phyloP scores from a whole-genome alignment of 257 asterid genomes.

The Petrea volubilis region DNA sequence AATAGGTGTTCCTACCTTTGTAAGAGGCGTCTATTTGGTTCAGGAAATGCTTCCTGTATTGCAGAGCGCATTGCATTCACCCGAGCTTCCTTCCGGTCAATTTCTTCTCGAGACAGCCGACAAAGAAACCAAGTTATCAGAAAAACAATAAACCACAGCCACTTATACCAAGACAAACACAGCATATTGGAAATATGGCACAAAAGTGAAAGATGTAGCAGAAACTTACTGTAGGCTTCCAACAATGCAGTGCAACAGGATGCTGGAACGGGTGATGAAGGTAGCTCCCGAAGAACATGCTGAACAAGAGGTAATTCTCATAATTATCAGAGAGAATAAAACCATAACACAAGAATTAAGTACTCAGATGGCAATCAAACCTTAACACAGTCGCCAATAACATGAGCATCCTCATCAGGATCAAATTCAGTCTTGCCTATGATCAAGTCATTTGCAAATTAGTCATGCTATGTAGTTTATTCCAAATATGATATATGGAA shows the following conservation, averaged over 20 bases:
- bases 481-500: slow-evolving; percentile 4
- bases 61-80: slow-evolving; percentile 83
- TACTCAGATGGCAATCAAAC: slow-evolving; percentile 40
- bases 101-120: slow-evolving; percentile 50
- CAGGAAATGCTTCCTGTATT: slow-evolving; percentile 89
- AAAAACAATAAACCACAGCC: slow-evolving; percentile 6
- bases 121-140: slow-evolving; percentile 24
- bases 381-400: slow-evolving; percentile 96
- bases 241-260: slow-evolving; percentile 95
- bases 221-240: slow-evolving; percentile 85
- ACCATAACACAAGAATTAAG: slow-evolving; percentile 12
- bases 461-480: slow-evolving; percentile 16
- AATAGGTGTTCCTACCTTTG: slow-evolving; percentile 29
- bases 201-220: slow-evolving; percentile 11
- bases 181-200: slow-evolving; percentile 10
- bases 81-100: slow-evolving; percentile 83
- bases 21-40: slow-evolving; percentile 82
- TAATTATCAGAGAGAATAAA: slow-evolving; percentile 9
- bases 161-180: slow-evolving; percentile 1
- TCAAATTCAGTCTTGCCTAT: slow-evolving; percentile 82
- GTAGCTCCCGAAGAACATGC: slow-evolving; percentile 99
- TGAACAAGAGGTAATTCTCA: slow-evolving; percentile 39
- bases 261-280: slow-evolving; percentile 99
- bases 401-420: slow-evolving; percentile 94
- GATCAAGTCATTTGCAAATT: slow-evolving; percentile 24